Base-by-base conservation (phyloP, 1,284 basidiomycete genomes). In the Cryptococcus sp. region DNA sequence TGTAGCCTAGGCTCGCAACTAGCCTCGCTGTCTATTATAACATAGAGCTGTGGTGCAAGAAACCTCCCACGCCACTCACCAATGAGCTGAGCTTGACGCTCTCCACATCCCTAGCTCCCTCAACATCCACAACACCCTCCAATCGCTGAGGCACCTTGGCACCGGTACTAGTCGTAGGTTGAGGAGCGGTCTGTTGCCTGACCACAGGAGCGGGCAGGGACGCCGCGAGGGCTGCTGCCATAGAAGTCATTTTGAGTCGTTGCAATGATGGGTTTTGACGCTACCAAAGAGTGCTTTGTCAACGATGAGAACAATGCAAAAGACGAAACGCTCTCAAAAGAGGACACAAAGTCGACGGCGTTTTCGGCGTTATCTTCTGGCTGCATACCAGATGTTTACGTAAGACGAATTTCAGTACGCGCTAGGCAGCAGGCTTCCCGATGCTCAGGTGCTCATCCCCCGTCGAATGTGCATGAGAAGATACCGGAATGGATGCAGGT, bases 91-190 rank as follows among this genome's bases (percentile, higher is more conserved):
- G 79, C 77, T 92, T 89, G 25, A 94, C 88, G 59, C 76, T 81
- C 56, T 84, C 85, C 57, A 94, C 79, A 8, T 89, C 85, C 68
- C 93, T 90, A 68, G 90, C 87, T 42, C 87, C 91, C 80, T 94
- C 91, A 65, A 92, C 88, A 78, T 95, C 92, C 72, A 94, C 87
- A 60, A 88, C 87, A 74, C 90, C 91, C 54, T 90, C 85, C 88
- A 93, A 91, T 63, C 90, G 89, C 11, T 90, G 85, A 23, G 91
- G 93, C 65, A 95, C 91, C 52, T 75, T 72, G 46, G 69, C 69
- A 48, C 57, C 56, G 40, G 62, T 53, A 15, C 62, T 53, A 31
- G 70, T 85, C 31, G 83, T 84, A 15, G 88, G 85, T 35, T 86
- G 84, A 54, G 83, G 81, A 13, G 31, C 31, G 16, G 86, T 84